Conservation (phyloP, 164 flowering plant genomes). For the Brasenia schreberi region DNA sequence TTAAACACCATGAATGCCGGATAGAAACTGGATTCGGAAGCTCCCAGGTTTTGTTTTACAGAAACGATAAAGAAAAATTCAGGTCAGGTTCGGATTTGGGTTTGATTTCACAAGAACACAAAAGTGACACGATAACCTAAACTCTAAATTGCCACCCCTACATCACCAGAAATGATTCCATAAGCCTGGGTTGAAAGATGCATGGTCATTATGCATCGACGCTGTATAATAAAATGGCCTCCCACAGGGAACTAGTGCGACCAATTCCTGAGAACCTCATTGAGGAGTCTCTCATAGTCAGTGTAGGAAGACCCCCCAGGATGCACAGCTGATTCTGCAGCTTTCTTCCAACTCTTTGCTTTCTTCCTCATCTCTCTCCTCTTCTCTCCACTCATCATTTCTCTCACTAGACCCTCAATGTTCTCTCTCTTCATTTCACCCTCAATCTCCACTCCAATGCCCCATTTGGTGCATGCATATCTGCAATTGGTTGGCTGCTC, state of each 20-base stretch:
- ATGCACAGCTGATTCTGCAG: conserved; percentile 7
- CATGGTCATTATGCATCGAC: too few species aligned
- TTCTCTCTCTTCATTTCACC: conserved; percentile 12
- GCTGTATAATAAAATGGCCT: too few species aligned
- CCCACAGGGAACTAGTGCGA: neutral
- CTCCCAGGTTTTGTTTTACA: too few species aligned
- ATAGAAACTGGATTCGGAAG: too few species aligned
- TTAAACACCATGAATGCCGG: too few species aligned
- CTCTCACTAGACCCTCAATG: conserved; percentile 15
- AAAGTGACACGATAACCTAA: too few species aligned
- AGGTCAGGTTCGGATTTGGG: too few species aligned
- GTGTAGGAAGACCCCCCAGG: conserved; percentile 10
- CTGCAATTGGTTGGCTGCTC: conserved; percentile 18
- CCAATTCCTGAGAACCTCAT: neutral
- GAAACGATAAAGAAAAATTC: too few species aligned
- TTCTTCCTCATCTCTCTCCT: conserved; percentile 16
- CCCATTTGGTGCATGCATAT: conserved; percentile 13
- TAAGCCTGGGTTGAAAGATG: too few species aligned
- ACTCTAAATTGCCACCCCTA: too few species aligned
- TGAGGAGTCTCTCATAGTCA: conserved; percentile 5
- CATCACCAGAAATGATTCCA: too few species aligned
- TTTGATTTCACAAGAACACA: too few species aligned
- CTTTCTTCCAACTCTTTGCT: conserved; percentile 12
- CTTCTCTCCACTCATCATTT: conserved; percentile 20
- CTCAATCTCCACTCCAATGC: conserved; percentile 16